A percentile compares a stretch with the other conserved stretches of the same genome.
These are phyloP conservation scores for Ambrosia hybrid DNA, from an alignment of 140 eudicot species.

Conservation along the genomic window DNA sequence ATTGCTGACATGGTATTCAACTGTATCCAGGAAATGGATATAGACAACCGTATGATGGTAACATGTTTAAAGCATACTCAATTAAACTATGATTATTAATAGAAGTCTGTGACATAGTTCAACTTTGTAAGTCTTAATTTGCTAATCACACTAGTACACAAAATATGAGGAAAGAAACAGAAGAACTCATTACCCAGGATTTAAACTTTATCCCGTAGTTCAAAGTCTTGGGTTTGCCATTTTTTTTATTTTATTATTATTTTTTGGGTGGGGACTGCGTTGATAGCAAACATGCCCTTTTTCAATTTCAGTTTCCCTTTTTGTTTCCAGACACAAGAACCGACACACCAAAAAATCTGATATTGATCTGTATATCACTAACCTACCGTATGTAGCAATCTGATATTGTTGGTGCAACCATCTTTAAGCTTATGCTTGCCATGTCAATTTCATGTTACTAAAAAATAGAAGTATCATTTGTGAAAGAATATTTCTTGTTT, in stretches of 20 bases:
- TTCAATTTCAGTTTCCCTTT: too few relatives aligned
- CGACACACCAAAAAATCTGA: too few relatives aligned
- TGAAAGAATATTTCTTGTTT: not conserved
- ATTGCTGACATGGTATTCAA: constrained; percentile 98
- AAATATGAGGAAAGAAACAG: not conserved
- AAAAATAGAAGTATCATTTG: not conserved
- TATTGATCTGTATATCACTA: too few relatives aligned
- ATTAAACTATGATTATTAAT: constrained; percentile 12
- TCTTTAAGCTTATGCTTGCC: not conserved
- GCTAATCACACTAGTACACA: not conserved
- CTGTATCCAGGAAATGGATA: constrained; percentile 99
- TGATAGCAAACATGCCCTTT: too few relatives aligned
- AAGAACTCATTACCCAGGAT: not conserved
- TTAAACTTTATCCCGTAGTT: too few relatives aligned
- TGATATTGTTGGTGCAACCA: too few relatives aligned
- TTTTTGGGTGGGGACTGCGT: too few relatives aligned
- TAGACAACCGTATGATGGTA: constrained; percentile 99
- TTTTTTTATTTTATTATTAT: too few relatives aligned
- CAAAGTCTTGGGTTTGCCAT: too few relatives aligned
- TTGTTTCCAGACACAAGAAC: too few relatives aligned
- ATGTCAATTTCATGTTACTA: constrained; percentile 1
- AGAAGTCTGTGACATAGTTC: constrained; percentile 7
- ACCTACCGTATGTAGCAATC: too few relatives aligned
- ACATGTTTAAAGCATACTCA: not conserved
- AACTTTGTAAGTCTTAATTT: not conserved